Conservation (phyloP, 768 basidiomycete species). For the Punctularia strigosozonata region DNA sequence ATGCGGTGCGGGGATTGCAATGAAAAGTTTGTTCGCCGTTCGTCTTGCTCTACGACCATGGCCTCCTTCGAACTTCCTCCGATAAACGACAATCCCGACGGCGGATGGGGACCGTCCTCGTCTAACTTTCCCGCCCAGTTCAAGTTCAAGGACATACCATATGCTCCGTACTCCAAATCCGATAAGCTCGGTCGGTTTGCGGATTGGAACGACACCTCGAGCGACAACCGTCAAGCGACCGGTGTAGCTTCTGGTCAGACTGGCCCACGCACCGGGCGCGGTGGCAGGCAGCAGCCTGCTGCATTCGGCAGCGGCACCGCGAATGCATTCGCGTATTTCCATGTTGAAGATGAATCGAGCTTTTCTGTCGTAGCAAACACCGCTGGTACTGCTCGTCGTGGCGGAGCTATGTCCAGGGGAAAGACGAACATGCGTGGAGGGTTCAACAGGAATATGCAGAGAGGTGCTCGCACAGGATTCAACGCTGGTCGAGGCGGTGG, state of each 20-base stretch:
- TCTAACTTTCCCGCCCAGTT: slow-evolving; percentile 81
- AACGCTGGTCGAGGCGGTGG: slow-evolving; percentile 31
- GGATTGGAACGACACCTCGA: slow-evolving; percentile 84
- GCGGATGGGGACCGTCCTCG: slow-evolving; percentile 84
- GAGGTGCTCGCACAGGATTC: slow-evolving; percentile 26
- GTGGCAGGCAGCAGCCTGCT: slow-evolving; percentile 56
- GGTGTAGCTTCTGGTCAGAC: slow-evolving; percentile 23
- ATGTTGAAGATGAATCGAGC: slow-evolving; percentile 93
- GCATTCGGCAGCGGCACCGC: slow-evolving; percentile 86
- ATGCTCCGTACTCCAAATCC: slow-evolving; percentile 96
- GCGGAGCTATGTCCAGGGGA: slow-evolving; percentile 50
- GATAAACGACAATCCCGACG: slow-evolving; percentile 87
- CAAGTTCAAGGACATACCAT: slow-evolving; percentile 98
- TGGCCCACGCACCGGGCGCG: slow-evolving; percentile 28
- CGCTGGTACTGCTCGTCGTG: slow-evolving; percentile 54
- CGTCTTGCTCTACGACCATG: slow-evolving; percentile 25
- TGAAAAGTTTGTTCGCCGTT: background rate
- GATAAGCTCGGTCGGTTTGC: slow-evolving; percentile 97
- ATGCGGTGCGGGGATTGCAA: background rate
- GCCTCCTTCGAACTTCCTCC: slow-evolving; percentile 77
- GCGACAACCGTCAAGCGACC: slow-evolving; percentile 48
- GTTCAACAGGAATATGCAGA: slow-evolving; percentile 29
- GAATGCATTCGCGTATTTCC: slow-evolving; percentile 92
- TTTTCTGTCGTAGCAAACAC: slow-evolving; percentile 96
- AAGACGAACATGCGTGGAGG: slow-evolving; percentile 25